Conservation (phyloP, 2,329 filamentous ascomycete species). For the Aspergillus costaricaensis region DNA sequence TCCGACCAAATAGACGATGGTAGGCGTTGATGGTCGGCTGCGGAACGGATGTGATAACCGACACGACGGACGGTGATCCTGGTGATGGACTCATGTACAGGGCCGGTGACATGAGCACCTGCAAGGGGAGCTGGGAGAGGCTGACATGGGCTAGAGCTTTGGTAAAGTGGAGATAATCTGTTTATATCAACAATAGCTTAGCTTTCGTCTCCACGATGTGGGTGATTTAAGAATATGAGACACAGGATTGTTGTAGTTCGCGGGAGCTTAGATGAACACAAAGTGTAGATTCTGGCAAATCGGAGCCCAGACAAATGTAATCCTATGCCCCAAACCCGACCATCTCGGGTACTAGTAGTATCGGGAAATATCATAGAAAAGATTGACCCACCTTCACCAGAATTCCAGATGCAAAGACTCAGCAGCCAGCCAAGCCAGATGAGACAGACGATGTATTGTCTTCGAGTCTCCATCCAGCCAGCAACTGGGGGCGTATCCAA, state of each 20-base stretch:
- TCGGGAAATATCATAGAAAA: not conserved
- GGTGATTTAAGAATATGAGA: not conserved
- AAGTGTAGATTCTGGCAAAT: not conserved
- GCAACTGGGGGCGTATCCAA: constrained; percentile 46
- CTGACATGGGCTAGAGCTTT: constrained; percentile 63
- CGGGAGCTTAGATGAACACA: not conserved
- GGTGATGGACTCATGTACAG: constrained; percentile 47
- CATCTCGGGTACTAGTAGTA: not conserved
- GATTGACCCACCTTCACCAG: constrained; percentile 54
- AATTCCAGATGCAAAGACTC: constrained; percentile 52
- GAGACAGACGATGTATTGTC: constrained; percentile 51
- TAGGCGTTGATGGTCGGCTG: constrained; percentile 59
- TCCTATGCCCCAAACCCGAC: not conserved
- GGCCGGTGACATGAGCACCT: constrained; percentile 56
- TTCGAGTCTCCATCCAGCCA: constrained; percentile 52
- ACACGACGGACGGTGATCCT: constrained; percentile 50
- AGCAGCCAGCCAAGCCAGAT: constrained; percentile 57
- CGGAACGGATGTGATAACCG: constrained; percentile 54
- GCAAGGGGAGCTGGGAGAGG: constrained; percentile 61
- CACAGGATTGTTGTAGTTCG: not conserved
- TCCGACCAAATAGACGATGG: constrained; percentile 60
- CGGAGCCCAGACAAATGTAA: not conserved
- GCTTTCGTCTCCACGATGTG: not conserved
- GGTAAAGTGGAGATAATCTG: constrained; percentile 65
- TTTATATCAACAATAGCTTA: not conserved